Evolutionary conservation across 1,139 yeast species (phyloP).

Genomic region (Candida buenavistaensis): DNA sequence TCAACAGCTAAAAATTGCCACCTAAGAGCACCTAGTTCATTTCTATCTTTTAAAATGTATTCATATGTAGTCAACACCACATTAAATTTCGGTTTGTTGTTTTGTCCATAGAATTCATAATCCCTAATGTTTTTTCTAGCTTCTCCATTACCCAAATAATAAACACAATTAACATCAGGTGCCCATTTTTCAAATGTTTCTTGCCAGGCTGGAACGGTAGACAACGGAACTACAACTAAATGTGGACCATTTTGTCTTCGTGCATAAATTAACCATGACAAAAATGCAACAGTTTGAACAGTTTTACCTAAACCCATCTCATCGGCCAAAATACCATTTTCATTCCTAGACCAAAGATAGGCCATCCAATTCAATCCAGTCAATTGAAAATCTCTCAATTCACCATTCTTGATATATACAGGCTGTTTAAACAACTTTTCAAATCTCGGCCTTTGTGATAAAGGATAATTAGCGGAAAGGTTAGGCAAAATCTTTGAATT

Average conservation of each 20-base stretch:
- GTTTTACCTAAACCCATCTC: conserved; percentile 99
- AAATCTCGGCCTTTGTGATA: conserved; percentile 75
- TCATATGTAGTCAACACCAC: conserved; percentile 91
- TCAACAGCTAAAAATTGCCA: conserved; percentile 99
- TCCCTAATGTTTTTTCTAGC: conserved; percentile 83
- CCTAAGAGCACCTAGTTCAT: conserved; percentile 74
- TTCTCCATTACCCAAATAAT: conserved; percentile 88
- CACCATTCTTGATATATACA: conserved; percentile 85
- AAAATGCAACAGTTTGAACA: conserved; percentile 92
- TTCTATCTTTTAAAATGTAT: conserved; percentile 84
- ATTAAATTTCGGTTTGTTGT: conserved; percentile 80
- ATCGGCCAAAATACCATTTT: conserved; percentile 96
- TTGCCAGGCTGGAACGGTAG: conserved; percentile 99
- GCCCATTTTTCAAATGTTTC: conserved; percentile 98
- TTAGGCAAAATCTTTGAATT: conserved; percentile 85
- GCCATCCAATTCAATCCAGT: conserved; percentile 99
- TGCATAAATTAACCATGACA: conserved; percentile 92
- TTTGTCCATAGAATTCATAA: conserved; percentile 69
- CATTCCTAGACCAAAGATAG: conserved; percentile 94
- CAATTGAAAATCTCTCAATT: conserved; percentile 92
- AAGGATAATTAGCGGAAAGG: conserved; percentile 74
- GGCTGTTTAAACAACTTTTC: conserved; percentile 90
- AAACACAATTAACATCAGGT: conserved; percentile 90
- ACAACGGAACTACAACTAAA: conserved; percentile 90
- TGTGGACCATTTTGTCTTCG: conserved; percentile 97